Evolutionary conservation across 257 asterid species (phyloP), one percentile per base, ranked within the genome.

Genomic region (Asclepias syriaca): DNA sequence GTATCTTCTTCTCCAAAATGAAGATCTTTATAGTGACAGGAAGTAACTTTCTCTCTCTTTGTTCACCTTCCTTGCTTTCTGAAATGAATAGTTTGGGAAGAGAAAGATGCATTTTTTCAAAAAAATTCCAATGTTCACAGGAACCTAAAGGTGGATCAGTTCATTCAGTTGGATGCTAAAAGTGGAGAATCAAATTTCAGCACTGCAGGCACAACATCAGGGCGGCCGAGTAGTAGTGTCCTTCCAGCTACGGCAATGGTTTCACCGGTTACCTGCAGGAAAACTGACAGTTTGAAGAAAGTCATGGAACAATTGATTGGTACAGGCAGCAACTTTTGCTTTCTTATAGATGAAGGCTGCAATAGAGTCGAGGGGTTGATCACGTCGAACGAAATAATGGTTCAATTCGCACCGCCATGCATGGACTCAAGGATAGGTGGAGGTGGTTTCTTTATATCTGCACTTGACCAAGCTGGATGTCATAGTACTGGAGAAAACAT

Each of bases 331-430:
- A 21, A 49, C 7, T 2, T 39, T 29, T 34, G 71, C 65, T 64
- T 73, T 55, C 63, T 73, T 45, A 8, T 64, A 13, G 71, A 73
- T 21, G 77, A 73, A n/a, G 1, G n/a, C 32, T 3, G n/a, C 32
- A 14, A 13, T 34, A 73, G 66, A 64, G 65, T 73, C 12, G n/a
- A 64, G 48, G 77, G 71, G 10, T 55, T 73, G 56, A 64, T 51
- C 53, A 64, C 71, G 10, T 55, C 43, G 56, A 73, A 32, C 40
- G 77, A 64, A 12, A 53, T 73, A 9, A 55, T 64, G 53, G 8
- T 48, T 65, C 77, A 73, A 43, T 73, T 73, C 5, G 70, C 77
- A 6, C 77, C 77, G 5, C 77, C 77, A 46, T 67, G 77, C 8
- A 64, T 65, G 53, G 77, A 51, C 71, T 73, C 77, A 22, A 73